phyloP scores from a whole-genome alignment of 148 eudicot genomes.

The Polygonum aviculare region DNA sequence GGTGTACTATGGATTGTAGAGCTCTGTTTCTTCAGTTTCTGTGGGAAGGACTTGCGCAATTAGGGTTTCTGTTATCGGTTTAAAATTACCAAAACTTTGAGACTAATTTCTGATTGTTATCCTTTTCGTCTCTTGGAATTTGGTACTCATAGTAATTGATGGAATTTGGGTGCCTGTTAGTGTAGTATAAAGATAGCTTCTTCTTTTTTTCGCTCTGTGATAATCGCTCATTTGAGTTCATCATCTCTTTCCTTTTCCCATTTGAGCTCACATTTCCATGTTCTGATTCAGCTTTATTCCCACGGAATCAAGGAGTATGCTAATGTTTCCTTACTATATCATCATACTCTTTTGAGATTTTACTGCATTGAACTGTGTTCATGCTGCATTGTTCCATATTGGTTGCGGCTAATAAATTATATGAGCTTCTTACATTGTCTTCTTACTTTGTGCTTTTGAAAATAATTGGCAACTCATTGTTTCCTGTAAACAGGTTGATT shows the following conservation, averaged over 20 bases:
- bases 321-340: constrained; percentile 14
- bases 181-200: not conserved
- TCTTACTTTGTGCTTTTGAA: not conserved
- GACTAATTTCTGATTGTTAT: not conserved
- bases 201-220: not conserved
- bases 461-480: not conserved
- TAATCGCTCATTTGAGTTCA: not conserved
- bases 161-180: not conserved
- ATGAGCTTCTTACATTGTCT: not conserved
- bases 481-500: constrained; percentile 47
- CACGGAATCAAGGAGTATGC: constrained; percentile 82
- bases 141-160: not conserved
- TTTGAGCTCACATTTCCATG: too few relatives aligned
- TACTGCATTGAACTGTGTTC: not conserved
- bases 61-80: constrained; percentile 1
- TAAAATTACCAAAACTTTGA: not conserved
- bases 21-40: not conserved
- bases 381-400: not conserved
- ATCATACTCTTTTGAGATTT: not conserved
- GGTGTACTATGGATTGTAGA: not conserved
- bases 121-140: not conserved
- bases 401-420: not conserved
- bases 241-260: too few relatives aligned
- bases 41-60: not conserved
- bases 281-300: constrained; percentile 61